These are phyloP conservation scores for Candida methanosorbosa DNA, from an alignment of 805 yeast species.

Conservation along the genomic window DNA sequence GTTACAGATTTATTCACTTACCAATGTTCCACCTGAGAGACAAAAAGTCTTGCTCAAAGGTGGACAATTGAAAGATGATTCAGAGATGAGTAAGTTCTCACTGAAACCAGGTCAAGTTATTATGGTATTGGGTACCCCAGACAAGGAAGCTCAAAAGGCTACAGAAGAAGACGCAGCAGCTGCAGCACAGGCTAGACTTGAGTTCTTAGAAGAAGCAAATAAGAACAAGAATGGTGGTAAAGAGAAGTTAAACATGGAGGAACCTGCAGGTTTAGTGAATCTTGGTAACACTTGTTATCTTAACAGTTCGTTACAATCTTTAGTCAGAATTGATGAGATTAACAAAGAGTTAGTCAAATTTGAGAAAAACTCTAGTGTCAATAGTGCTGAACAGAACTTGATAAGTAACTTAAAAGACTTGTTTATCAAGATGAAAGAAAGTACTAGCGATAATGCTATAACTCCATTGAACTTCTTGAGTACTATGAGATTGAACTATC, in stretches of 20 bases:
- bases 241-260: slow-evolving; percentile 31
- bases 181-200: too few species aligned
- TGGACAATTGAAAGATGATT: slow-evolving; percentile 74
- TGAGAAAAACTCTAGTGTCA: slow-evolving; percentile 5
- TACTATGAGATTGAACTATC: slow-evolving; percentile 57
- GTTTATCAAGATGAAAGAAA: slow-evolving; percentile 34
- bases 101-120: slow-evolving; percentile 59
- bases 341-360: slow-evolving; percentile 20
- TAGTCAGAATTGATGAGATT: slow-evolving; percentile 37
- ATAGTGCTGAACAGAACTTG: slow-evolving; percentile 16
- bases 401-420: slow-evolving; percentile 28
- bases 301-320: slow-evolving; percentile 59
- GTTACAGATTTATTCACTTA: slow-evolving; percentile 56
- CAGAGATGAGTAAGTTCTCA: slow-evolving; percentile 37
- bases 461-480: slow-evolving; percentile 64
- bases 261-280: slow-evolving; percentile 62
- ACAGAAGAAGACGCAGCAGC: slow-evolving; percentile 39
- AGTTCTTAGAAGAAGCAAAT: slow-evolving; percentile 55
- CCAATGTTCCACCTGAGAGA: slow-evolving; percentile 79
- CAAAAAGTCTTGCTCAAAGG: slow-evolving; percentile 88
- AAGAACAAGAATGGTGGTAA: slow-evolving; percentile 18
- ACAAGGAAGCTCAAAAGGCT: slow-evolving; percentile 38
- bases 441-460: slow-evolving; percentile 26
- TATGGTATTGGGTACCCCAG: slow-evolving; percentile 92
- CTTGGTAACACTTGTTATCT: slow-evolving; percentile 75